phyloP scores from a whole-genome alignment of 345 rosid species.

The Moricandia arvensis region DNA sequence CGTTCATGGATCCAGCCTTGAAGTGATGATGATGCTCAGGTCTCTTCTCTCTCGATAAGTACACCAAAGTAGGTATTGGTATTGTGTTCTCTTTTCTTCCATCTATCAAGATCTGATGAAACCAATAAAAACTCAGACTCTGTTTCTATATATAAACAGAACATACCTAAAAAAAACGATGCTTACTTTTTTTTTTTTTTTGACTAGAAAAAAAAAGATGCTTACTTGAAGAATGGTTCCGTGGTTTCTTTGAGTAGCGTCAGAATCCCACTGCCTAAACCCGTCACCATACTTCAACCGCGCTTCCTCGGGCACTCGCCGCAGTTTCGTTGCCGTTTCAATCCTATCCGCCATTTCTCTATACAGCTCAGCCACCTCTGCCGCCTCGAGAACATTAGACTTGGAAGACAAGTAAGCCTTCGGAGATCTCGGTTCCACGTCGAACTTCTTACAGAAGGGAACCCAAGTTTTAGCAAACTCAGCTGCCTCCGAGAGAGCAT shows the following conservation, averaged over 20 bases:
- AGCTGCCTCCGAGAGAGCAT: conserved; percentile 58
- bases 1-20: conserved; percentile 92
- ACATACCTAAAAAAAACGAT: not conserved
- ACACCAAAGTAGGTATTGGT: conserved; percentile 61
- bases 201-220: too few relatives aligned
- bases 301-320: conserved; percentile 43
- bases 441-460: conserved; percentile 54
- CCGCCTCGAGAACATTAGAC: not conserved
- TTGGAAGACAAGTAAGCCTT: conserved; percentile 47
- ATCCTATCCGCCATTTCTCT: conserved; percentile 54
- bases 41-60: conserved; percentile 78
- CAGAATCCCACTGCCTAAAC: conserved; percentile 57
- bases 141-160: conserved; percentile 2
- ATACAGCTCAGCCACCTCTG: conserved; percentile 34
- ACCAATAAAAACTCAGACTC: not conserved
- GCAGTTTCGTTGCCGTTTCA: conserved; percentile 32
- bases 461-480: conserved; percentile 58
- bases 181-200: too few relatives aligned
- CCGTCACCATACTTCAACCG: conserved; percentile 39
- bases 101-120: conserved; percentile 53
- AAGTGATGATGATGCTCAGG: conserved; percentile 62
- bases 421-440: conserved; percentile 60
- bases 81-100: conserved; percentile 44
- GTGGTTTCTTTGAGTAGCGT: conserved; percentile 49
- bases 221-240: conserved; percentile 59